Base-by-base conservation (phyloP, 1,284 basidiomycete species). In the Ceratobasidium sp. region DNA sequence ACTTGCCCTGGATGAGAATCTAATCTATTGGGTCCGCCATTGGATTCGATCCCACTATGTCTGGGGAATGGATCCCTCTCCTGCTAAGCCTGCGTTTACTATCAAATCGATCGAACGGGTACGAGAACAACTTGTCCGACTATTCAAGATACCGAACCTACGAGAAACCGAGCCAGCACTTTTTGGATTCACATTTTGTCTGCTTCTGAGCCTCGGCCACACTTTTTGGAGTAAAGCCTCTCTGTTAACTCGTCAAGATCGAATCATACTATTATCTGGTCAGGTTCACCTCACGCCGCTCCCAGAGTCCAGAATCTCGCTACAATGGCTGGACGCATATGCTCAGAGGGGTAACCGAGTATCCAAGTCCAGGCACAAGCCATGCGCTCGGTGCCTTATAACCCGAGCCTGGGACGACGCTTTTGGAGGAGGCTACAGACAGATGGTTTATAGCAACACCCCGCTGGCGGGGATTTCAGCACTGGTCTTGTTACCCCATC, bases 171-270 rank as follows among this genome's bases (percentile, higher is more conserved):
- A 70, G 10, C 26, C 67, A 2, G 26, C 67, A 28, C 30, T 70
- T 1, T 70, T 70, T 70, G 67, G 67, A 46, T 70, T 58, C 30
- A 30, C 57, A 26, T 70, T 70, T 70, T 70, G 67, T 48, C 30
- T 48, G 34, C 21, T 70, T 28, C 55, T 70, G 5, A 59, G 67
- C 45, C 28, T 70, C 6, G 67, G 67, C 23, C 39, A 59, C 30
- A 30, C 32, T 23, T 70, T 70, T 46, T 70, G 67, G 67, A 46
- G 23, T 21, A 58, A 70, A 32, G 53, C 57, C 18, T 1, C 53
- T 10, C 18, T 45, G n/a, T 36, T 70, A 30, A 59, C 67, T 30
- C 67, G 67, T 28, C 53, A 70, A 46, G 67, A 70, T 57, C 67
- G 67, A 59, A 50, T 70, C 18, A 70, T 43, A 36, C 32, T 70